Conservation (phyloP, 73 alveolate species). For the Stentor coeruleus region DNA sequence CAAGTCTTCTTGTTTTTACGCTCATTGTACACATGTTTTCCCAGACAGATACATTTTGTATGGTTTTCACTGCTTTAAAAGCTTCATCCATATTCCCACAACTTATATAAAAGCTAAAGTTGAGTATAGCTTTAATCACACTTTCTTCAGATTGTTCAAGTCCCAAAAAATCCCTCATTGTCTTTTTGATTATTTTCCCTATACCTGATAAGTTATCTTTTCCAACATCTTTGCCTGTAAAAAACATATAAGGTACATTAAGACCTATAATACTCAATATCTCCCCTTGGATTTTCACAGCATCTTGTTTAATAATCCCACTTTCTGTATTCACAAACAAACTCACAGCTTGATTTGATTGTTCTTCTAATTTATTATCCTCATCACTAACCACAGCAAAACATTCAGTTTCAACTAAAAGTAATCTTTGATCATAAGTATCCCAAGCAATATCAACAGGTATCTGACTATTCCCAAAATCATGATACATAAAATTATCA, state of each 20-base stretch:
- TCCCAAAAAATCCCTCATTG: conserved; percentile 92
- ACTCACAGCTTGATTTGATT: conserved; percentile 59
- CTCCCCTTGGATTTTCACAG: conserved; percentile 67
- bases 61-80: conserved; percentile 90
- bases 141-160: conserved; percentile 87
- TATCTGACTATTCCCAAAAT: conserved; percentile 78
- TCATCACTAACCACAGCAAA: conserved; percentile 51
- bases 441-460: conserved; percentile 94
- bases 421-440: conserved; percentile 78
- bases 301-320: conserved; percentile 82
- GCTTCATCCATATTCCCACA: conserved; percentile 98
- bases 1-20: conserved; percentile 94
- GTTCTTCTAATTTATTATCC: conserved; percentile 51
- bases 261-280: conserved; percentile 67
- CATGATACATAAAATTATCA: conserved; percentile 87
- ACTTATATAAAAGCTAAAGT: conserved; percentile 88
- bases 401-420: conserved; percentile 81
- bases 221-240: conserved; percentile 46
- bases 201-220: conserved; percentile 46
- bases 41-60: conserved; percentile 92
- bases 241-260: conserved; percentile 56
- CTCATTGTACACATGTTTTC: conserved; percentile 98
- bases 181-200: conserved; percentile 54
- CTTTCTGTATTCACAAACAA: conserved; percentile 86
- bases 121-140: conserved; percentile 86